These are phyloP conservation scores for Amoeboaphelidium protococcarum DNA, from an alignment of 371 early-diverging fungal genomes.

Conservation along the genomic window DNA sequence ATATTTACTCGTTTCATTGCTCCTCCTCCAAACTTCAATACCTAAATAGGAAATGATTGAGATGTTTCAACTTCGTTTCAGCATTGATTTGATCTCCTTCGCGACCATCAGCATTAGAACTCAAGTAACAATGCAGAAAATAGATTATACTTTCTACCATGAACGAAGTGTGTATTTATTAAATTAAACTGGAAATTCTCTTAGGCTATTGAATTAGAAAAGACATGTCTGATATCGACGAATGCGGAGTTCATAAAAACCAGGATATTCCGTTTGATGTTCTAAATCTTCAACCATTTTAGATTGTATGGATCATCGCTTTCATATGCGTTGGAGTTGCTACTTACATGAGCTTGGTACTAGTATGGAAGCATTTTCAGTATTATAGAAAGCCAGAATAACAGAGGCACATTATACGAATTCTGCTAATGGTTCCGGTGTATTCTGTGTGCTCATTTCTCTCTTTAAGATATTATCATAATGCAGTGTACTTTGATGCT, in stretches of 20 bases:
- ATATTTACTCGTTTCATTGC: too few relatives aligned
- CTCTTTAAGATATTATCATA: slow-evolving; percentile 26
- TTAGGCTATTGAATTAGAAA: too few relatives aligned
- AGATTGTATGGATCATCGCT: neutral
- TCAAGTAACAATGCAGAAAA: neutral
- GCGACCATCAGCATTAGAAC: neutral
- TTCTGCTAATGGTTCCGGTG: slow-evolving; percentile 36
- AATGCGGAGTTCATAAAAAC: neutral
- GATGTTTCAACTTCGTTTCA: too few relatives aligned
- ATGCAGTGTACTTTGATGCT: slow-evolving; percentile 28
- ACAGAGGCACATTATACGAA: slow-evolving; percentile 7
- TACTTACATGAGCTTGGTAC: neutral
- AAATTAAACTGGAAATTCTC: too few relatives aligned
- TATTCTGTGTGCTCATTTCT: slow-evolving; percentile 32
- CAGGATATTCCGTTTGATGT: neutral
- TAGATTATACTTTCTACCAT: neutral
- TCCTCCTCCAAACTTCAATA: too few relatives aligned
- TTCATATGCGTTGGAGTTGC: neutral
- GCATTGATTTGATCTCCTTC: too few relatives aligned
- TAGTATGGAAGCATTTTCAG: neutral
- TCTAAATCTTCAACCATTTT: neutral
- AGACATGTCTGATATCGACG: neutral
- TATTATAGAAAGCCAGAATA: neutral
- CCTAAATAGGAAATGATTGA: too few relatives aligned
- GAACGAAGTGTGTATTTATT: neutral